Conservation (phyloP, 331 rosid genomes). For the Spiraea crenata region DNA sequence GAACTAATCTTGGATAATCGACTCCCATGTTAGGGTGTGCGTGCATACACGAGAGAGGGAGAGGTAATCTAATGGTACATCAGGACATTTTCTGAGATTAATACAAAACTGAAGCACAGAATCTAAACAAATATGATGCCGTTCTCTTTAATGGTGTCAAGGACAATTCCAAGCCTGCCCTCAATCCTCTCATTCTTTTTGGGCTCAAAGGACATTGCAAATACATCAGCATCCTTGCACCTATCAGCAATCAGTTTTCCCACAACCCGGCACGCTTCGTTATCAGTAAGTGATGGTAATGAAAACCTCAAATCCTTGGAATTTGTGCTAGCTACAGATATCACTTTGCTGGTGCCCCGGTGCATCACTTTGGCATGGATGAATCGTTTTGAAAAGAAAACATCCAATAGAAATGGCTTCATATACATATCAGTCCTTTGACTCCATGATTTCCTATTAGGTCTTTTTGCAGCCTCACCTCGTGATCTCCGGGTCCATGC, state of each 20-base stretch:
- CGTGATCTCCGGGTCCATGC: slow-evolving; percentile 92
- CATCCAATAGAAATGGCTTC: slow-evolving; percentile 77
- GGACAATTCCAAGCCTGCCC: slow-evolving; percentile 72
- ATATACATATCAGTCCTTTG: slow-evolving; percentile 85
- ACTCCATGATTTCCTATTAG: slow-evolving; percentile 77
- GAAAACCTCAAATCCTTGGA: slow-evolving; percentile 76
- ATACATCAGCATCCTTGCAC: slow-evolving; percentile 87
- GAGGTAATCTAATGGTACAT: too few species aligned
- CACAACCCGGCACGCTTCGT: slow-evolving; percentile 61
- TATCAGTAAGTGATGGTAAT: slow-evolving; percentile 63
- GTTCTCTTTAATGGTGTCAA: slow-evolving; percentile 74
- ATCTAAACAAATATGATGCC: slow-evolving; percentile 58
- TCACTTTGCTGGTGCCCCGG: slow-evolving; percentile 88
- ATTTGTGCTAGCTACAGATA: slow-evolving; percentile 86
- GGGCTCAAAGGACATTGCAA: slow-evolving; percentile 76
- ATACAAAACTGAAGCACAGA: not conserved
- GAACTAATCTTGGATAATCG: too few species aligned
- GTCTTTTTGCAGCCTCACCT: slow-evolving; percentile 70
- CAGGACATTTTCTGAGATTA: not conserved
- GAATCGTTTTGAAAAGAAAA: slow-evolving; percentile 79
- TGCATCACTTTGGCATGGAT: slow-evolving; percentile 87
- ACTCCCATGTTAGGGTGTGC: too few species aligned
- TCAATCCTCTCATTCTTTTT: slow-evolving; percentile 71
- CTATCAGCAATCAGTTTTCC: slow-evolving; percentile 85
- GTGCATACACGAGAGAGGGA: too few species aligned